Evolutionary conservation across 2,329 filamentous ascomycete species (phyloP).

Genomic region (Botrytis byssoidea): DNA sequence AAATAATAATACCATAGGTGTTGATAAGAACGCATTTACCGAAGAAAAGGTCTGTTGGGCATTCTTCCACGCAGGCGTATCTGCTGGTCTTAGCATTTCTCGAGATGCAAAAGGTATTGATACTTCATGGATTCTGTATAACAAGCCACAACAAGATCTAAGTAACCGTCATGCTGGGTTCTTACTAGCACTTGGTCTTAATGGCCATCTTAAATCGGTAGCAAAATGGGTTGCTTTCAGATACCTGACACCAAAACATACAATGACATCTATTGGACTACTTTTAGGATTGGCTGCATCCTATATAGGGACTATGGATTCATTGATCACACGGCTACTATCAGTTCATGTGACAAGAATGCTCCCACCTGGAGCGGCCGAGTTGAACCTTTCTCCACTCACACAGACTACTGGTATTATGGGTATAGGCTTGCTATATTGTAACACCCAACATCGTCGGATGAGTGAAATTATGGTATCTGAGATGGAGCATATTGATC

Average conservation of each 20-base stretch:
- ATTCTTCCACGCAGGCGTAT: slow-evolving; percentile 95
- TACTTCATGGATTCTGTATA: slow-evolving; percentile 98
- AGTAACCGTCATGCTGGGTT: slow-evolving; percentile 97
- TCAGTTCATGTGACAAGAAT: slow-evolving; percentile 96
- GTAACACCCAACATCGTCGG: slow-evolving; percentile 89
- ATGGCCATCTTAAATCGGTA: slow-evolving; percentile 89
- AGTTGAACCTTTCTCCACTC: slow-evolving; percentile 87
- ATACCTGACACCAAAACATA: slow-evolving; percentile 97
- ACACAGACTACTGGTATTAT: slow-evolving; percentile 96
- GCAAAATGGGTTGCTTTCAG: slow-evolving; percentile 99
- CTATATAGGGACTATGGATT: slow-evolving; percentile 96
- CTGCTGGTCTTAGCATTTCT: slow-evolving; percentile 89
- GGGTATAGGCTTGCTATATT: slow-evolving; percentile 94
- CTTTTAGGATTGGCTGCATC: slow-evolving; percentile 89
- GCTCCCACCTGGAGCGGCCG: slow-evolving; percentile 86
- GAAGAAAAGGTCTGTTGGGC: slow-evolving; percentile 99
- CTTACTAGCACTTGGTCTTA: slow-evolving; percentile 83
- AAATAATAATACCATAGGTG: slow-evolving; percentile 86
- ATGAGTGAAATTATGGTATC: slow-evolving; percentile 99
- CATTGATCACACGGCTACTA: slow-evolving; percentile 83
- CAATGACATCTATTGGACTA: slow-evolving; percentile 98
- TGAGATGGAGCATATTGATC: slow-evolving; percentile 84
- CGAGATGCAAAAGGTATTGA: slow-evolving; percentile 89
- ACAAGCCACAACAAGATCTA: slow-evolving; percentile 82
- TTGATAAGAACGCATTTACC: slow-evolving; percentile 81